A percentile compares a stretch with the other conserved stretches of the same genome.
Conservation (phyloP, 176 grass and related monocot genomes). For the Ananas comosus region DNA sequence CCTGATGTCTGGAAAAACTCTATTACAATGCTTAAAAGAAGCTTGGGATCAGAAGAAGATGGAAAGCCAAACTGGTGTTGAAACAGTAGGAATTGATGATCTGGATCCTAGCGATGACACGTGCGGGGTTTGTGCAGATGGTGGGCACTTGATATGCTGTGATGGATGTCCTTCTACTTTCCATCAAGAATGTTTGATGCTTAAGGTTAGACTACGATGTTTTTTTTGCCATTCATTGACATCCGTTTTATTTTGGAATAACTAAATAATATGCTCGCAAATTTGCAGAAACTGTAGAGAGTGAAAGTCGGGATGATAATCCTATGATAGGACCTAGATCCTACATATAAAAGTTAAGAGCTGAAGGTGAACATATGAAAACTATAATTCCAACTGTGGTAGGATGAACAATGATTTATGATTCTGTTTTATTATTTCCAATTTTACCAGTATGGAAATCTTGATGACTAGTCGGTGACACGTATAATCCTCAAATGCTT, state of each 20-base stretch:
- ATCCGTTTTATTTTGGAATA: not conserved
- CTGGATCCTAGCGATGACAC: slow-evolving; percentile 66
- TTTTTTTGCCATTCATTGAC: not conserved
- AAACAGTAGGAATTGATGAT: slow-evolving; percentile 9
- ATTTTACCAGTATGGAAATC: no score
- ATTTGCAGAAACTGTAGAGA: no score
- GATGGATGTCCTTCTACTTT: slow-evolving; percentile 74
- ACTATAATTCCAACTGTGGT: no score
- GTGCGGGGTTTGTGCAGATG: slow-evolving; percentile 72
- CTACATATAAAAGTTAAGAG: no score
- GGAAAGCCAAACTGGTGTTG: slow-evolving; percentile 11
- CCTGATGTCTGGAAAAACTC: slow-evolving; percentile 47
- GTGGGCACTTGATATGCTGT: slow-evolving; percentile 67
- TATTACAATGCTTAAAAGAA: slow-evolving; percentile 22
- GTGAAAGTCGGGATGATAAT: no score
- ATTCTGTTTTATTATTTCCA: not conserved
- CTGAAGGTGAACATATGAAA: no score
- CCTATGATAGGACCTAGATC: no score
- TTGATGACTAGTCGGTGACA: no score
- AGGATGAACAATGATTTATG: not conserved
- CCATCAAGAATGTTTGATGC: slow-evolving; percentile 57
- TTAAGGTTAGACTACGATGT: slow-evolving; percentile 19
- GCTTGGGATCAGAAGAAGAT: slow-evolving; percentile 13
- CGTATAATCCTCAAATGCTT: no score
- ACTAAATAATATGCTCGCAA: no score